Conservation (phyloP, 495 filamentous ascomycete species). For the Podospora didyma region DNA sequence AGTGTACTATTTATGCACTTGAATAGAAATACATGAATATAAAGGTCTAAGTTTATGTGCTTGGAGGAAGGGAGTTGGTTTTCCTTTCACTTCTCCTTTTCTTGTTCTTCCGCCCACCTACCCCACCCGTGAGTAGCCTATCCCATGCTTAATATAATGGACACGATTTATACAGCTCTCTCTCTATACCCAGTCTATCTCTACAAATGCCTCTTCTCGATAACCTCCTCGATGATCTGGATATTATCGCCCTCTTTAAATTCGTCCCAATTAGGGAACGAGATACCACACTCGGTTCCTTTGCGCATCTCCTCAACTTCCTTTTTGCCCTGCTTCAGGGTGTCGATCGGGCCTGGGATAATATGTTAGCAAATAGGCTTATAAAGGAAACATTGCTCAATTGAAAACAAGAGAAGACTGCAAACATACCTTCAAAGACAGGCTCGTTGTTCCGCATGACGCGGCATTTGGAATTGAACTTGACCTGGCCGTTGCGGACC, state of each 20-base stretch:
- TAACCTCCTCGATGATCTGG: slow-evolving; percentile 77
- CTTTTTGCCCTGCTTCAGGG: slow-evolving; percentile 89
- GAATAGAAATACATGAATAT: no score
- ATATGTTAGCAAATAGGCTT: slow-evolving; percentile 11
- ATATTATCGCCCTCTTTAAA: slow-evolving; percentile 80
- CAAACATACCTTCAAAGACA: slow-evolving; percentile 72
- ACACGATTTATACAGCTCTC: slow-evolving; percentile 1
- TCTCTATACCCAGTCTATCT: neutral
- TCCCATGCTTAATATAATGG: neutral
- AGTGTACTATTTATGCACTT: no score
- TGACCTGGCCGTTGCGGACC: slow-evolving; percentile 75
- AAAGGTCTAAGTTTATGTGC: no score
- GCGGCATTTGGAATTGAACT: slow-evolving; percentile 57
- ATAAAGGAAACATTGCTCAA: neutral
- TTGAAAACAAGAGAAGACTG: neutral
- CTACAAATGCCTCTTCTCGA: slow-evolving; percentile 66
- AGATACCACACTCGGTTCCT: slow-evolving; percentile 87
- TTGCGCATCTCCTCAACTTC: slow-evolving; percentile 85
- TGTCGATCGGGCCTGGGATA: slow-evolving; percentile 61
- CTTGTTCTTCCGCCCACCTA: no score
- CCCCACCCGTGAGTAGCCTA: no score
- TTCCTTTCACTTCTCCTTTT: no score
- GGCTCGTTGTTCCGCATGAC: slow-evolving; percentile 63
- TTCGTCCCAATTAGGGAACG: slow-evolving; percentile 72
- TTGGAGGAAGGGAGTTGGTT: no score